A percentile compares a stretch with the other conserved stretches of the same genome.
phyloP scores from a whole-genome alignment of 768 basidiomycete genomes.

The Tricholoma hemisulphureum region DNA sequence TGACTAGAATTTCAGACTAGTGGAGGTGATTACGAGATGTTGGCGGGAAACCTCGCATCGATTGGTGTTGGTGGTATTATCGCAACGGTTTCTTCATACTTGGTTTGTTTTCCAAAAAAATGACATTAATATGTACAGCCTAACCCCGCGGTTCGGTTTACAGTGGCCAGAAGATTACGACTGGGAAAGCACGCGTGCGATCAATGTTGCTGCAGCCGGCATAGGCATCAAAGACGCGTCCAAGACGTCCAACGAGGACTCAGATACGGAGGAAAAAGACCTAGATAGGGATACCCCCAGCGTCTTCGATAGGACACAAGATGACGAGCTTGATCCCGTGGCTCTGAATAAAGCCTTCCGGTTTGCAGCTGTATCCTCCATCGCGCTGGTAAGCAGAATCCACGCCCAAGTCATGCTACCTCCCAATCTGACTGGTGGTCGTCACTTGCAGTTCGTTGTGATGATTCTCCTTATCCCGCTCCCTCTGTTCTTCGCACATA shows the following conservation, averaged over 20 bases:
- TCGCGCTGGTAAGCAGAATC: conserved; percentile 51
- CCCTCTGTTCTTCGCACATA: conserved; percentile 81
- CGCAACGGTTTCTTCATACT: conserved; percentile 57
- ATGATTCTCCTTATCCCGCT: conserved; percentile 77
- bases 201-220: conserved; percentile 47
- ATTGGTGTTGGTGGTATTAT: conserved; percentile 81
- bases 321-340: conserved; percentile 62
- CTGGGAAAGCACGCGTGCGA: conserved; percentile 74
- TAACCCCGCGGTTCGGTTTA: conserved; percentile 34
- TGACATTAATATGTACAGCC: not conserved
- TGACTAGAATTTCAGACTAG: conserved; percentile 34
- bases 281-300: conserved; percentile 26
- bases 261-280: conserved; percentile 35
- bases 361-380: conserved; percentile 76
- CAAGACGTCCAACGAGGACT: conserved; percentile 28
- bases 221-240: not conserved
- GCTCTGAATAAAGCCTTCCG: conserved; percentile 71
- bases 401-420: not conserved
- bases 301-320: conserved; percentile 34
- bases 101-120: conserved; percentile 42
- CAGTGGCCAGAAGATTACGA: conserved; percentile 77
- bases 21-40: conserved; percentile 64
- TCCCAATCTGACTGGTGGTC: not conserved
- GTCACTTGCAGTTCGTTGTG: conserved; percentile 46
- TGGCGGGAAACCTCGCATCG: conserved; percentile 86